A percentile compares a stretch with the other conserved stretches of the same genome.
These are phyloP conservation scores for Fusarium piperis DNA, from an alignment of 2,329 filamentous ascomycete genomes.

Conservation along the genomic window DNA sequence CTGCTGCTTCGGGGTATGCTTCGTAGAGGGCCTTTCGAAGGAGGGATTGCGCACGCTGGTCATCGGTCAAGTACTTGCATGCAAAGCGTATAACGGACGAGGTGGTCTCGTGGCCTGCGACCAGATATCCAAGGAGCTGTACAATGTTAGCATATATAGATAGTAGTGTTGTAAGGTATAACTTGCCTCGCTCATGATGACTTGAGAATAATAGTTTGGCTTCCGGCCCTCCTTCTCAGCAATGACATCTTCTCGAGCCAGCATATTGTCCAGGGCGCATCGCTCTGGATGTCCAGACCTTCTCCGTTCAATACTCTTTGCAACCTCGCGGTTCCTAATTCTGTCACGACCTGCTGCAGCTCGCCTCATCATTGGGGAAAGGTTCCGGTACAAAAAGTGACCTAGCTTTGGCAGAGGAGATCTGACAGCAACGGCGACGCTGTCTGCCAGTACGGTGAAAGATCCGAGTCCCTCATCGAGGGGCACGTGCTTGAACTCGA, in stretches of 20 bases:
- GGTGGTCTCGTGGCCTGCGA: constrained; percentile 42
- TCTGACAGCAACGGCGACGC: constrained; percentile 1
- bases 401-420: constrained; percentile 12
- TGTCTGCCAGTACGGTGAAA: constrained; percentile 18
- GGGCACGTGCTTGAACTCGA: constrained; percentile 18
- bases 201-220: constrained; percentile 43
- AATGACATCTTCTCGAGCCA: constrained; percentile 43
- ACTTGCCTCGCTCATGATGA: constrained; percentile 47
- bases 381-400: constrained; percentile 26
- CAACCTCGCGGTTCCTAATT: constrained; percentile 23
- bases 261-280: constrained; percentile 44
- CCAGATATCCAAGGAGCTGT: constrained; percentile 38
- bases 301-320: constrained; percentile 21
- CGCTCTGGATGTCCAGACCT: not conserved
- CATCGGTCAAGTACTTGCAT: constrained; percentile 35
- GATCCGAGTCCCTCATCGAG: constrained; percentile 9
- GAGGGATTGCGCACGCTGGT: constrained; percentile 39
- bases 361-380: constrained; percentile 7
- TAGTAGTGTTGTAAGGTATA: accelerated
- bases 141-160: not conserved
- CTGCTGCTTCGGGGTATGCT: constrained; percentile 29
- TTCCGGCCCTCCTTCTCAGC: constrained; percentile 44
- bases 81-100: constrained; percentile 34
- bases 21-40: constrained; percentile 39
- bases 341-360: not conserved